Conservation (phyloP, 768 basidiomycete species). For the Termitomyces sp. region DNA sequence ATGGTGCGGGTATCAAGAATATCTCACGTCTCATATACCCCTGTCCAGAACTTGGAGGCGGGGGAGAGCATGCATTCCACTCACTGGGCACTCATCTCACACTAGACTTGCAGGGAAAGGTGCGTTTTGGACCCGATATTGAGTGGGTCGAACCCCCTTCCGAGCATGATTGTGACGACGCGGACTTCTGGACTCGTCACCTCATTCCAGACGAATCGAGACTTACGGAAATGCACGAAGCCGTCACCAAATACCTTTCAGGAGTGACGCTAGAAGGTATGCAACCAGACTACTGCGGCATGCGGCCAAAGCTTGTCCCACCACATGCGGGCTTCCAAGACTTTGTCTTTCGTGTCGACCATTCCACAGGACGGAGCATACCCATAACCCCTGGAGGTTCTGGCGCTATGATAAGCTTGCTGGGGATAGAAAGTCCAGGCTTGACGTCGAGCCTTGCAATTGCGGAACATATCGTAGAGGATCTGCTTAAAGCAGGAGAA, state of each 20-base stretch:
- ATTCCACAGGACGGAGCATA: conserved; percentile 30
- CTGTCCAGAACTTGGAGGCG: conserved; percentile 61
- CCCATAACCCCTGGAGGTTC: conserved; percentile 16
- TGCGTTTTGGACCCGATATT: conserved; percentile 91
- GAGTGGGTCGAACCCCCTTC: conserved; percentile 72
- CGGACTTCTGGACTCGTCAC: conserved; percentile 73
- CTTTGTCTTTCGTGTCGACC: conserved; percentile 69
- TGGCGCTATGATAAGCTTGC: conserved; percentile 69
- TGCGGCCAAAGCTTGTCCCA: conserved; percentile 82
- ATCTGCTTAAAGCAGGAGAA: conserved; percentile 33
- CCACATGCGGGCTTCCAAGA: conserved; percentile 79
- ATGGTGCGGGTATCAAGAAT: conserved; percentile 65
- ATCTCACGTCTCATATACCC: conserved; percentile 87
- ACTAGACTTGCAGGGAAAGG: conserved; percentile 75
- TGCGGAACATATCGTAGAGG: conserved; percentile 74
- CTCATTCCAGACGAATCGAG: conserved; percentile 60
- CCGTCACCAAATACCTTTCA: conserved; percentile 74
- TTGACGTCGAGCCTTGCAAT: conserved; percentile 85
- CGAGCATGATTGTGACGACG: conserved; percentile 36
- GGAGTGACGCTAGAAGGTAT: conserved; percentile 54
- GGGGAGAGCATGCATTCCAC: conserved; percentile 61
- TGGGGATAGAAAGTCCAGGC: conserved; percentile 93
- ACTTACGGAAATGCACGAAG: conserved; percentile 59
- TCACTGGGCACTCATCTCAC: conserved; percentile 92
- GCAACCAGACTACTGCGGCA: conserved; percentile 77